Evolutionary conservation across 768 basidiomycete genomes (phyloP).

Genomic region (Russula earlei): DNA sequence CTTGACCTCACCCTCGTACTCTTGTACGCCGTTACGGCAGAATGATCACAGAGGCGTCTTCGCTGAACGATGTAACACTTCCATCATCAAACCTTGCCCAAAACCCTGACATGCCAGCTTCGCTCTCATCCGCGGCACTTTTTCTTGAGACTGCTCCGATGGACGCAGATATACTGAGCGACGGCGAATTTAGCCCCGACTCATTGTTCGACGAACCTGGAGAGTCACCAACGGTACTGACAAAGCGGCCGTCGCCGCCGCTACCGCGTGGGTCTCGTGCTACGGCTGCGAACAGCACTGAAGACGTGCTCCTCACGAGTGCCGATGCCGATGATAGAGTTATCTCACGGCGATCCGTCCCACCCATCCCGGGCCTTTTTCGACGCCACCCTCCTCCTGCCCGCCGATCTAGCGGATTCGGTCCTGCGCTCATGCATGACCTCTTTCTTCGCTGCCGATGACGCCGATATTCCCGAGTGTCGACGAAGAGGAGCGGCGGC

Average conservation of each 20-base stretch:
- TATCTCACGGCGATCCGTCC: constrained; percentile 31
- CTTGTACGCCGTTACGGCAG: constrained; percentile 1
- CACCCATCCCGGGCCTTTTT: constrained; percentile 60
- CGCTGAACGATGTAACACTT: background rate
- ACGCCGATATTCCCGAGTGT: no score
- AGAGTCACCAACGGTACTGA: background rate
- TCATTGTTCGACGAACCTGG: constrained; percentile 44
- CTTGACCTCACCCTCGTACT: background rate
- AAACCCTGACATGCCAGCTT: background rate
- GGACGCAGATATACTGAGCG: background rate
- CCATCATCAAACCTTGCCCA: constrained; percentile 1
- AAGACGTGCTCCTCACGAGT: constrained; percentile 1
- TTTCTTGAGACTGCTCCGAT: background rate
- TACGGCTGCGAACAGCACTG: background rate
- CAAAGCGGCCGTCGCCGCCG: constrained; percentile 1
- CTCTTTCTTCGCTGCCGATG: constrained; percentile 43
- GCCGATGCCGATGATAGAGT: no score
- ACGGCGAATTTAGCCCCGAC: constrained; percentile 25
- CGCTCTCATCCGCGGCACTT: background rate
- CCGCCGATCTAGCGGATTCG: constrained; percentile 41
- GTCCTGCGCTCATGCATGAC: constrained; percentile 44
- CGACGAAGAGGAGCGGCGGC: no score
- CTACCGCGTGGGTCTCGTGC: background rate
- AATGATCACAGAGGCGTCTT: background rate
- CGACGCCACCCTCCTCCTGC: constrained; percentile 40